Conservation (phyloP, 1,284 basidiomycete genomes). For the Ceratobasidium sp. region DNA sequence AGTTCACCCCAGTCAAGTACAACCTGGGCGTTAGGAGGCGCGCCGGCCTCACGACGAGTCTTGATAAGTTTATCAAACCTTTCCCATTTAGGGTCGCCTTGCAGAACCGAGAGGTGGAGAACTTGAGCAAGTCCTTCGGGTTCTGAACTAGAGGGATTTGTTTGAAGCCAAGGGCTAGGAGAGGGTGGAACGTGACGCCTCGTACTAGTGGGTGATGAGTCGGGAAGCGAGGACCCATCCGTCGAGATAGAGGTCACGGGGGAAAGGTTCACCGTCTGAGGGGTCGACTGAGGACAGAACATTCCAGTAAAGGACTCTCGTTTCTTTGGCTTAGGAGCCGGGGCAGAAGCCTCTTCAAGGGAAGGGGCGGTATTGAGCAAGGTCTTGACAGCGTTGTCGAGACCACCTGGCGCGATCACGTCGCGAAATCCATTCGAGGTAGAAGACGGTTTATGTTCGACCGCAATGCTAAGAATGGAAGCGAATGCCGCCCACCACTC, state of each 20-base stretch:
- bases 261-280: background rate
- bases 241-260: slow-evolving; percentile 6
- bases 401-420: background rate
- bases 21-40: slow-evolving; percentile 27
- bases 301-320: slow-evolving; percentile 23
- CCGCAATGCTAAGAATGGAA: slow-evolving; percentile 40
- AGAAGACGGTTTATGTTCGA: background rate
- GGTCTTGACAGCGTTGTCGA: background rate
- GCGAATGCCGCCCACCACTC: slow-evolving; percentile 45
- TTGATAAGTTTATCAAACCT: slow-evolving; percentile 14
- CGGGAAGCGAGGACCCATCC: slow-evolving; percentile 1
- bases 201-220: background rate
- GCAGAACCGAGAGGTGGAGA: slow-evolving; percentile 22
- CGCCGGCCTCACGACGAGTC: slow-evolving; percentile 5
- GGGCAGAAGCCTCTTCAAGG: background rate
- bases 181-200: slow-evolving; percentile 4
- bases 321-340: slow-evolving; percentile 39
- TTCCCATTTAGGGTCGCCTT: slow-evolving; percentile 21
- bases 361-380: background rate
- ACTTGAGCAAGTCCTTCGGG: slow-evolving; percentile 1
- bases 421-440: background rate
- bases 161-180: background rate
- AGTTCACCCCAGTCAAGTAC: slow-evolving; percentile 57
- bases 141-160: background rate
- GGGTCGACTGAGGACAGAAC: background rate